Evolutionary conservation across 345 rosid genomes (phyloP).

Genomic region (Eucalyptus erythrocorys): DNA sequence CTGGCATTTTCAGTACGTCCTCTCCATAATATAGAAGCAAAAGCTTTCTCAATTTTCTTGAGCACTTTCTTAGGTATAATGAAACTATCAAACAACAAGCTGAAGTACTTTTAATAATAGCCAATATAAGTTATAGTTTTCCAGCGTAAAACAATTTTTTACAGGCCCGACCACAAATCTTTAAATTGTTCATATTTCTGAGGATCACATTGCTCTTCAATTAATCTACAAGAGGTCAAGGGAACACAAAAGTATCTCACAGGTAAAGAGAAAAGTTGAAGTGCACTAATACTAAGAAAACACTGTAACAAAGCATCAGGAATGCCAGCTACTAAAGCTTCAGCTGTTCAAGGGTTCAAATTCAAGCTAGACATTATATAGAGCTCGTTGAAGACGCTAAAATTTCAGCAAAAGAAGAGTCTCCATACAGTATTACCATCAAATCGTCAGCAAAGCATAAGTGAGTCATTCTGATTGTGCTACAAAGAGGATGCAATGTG

Average conservation of each 20-base stretch:
- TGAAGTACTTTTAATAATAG: neutral
- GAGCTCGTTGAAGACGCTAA: neutral
- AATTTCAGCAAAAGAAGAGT: neutral
- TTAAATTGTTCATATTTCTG: neutral
- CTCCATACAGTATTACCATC: neutral
- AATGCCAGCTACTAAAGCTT: neutral
- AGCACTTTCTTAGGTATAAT: neutral
- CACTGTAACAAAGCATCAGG: neutral
- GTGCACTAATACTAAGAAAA: neutral
- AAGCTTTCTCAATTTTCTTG: neutral
- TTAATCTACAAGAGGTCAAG: neutral
- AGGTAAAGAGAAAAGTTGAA: neutral
- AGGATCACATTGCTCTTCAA: neutral
- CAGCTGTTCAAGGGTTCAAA: neutral
- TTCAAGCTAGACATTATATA: neutral
- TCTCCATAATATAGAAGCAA: neutral
- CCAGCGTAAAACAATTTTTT: neutral
- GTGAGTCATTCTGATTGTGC: neutral
- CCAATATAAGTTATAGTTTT: neutral
- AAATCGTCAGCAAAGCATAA: neutral
- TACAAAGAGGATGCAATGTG: neutral
- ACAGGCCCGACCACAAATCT: neutral
- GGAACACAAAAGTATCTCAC: neutral
- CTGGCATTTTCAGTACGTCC: neutral
- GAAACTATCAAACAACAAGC: neutral